These are phyloP conservation scores for Escovopsis sp. DNA, from an alignment of 2,329 filamentous ascomycete genomes.

Conservation along the genomic window DNA sequence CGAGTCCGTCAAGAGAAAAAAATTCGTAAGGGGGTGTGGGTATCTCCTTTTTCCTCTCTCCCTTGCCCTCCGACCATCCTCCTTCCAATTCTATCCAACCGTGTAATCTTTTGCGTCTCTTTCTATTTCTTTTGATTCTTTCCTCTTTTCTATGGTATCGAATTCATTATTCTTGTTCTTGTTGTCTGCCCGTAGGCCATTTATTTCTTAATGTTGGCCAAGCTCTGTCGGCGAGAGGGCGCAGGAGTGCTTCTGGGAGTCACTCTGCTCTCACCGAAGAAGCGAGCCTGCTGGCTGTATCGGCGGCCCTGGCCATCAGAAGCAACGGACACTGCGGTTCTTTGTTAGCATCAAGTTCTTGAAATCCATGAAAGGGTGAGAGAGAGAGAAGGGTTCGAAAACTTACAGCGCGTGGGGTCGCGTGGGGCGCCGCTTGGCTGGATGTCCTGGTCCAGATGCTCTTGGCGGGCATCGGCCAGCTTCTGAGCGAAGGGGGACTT, in stretches of 20 bases:
- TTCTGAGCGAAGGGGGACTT: conserved; percentile 51
- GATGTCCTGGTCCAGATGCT: conserved; percentile 15
- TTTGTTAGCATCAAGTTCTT: neutral
- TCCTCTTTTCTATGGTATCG: no score
- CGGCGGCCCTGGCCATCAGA: conserved; percentile 12
- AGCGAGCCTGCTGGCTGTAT: conserved; percentile 25
- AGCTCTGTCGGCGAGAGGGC: conserved; percentile 19
- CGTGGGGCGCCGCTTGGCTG: conserved; percentile 13
- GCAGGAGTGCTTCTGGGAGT: conserved; percentile 23
- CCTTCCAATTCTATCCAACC: no score
- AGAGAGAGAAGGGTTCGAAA: neutral
- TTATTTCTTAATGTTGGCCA: conserved; percentile 7
- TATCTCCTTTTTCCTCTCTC: no score
- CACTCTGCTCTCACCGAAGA: conserved; percentile 27
- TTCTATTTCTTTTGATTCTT: no score
- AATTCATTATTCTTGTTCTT: neutral
- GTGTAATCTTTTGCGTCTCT: no score
- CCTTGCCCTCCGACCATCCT: no score
- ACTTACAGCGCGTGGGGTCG: conserved; percentile 16
- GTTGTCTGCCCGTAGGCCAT: neutral
- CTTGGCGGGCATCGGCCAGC: conserved; percentile 30
- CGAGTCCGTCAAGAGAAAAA: no score
- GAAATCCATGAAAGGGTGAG: neutral
- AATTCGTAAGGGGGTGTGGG: no score
- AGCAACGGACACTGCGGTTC: conserved; percentile 11